Percentiles rank a stretch among this genome's conserved stretches.
Conservation (phyloP, 1,284 basidiomycete genomes). For the Pseudozyma sp. region DNA sequence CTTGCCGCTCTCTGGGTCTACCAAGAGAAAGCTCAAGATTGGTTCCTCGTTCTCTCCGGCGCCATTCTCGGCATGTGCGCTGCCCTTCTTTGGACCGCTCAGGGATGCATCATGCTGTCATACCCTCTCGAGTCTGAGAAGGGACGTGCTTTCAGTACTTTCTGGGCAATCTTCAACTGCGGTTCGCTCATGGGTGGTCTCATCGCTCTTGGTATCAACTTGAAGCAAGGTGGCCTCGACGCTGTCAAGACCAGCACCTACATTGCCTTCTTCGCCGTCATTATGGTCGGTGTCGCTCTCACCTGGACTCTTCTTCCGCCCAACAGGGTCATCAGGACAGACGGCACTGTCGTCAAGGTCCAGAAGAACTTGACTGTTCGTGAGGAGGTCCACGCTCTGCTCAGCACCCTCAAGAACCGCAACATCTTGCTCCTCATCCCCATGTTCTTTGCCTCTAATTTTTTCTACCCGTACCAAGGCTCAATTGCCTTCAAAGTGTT, state of each 20-base stretch:
- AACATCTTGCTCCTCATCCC: conserved; percentile 57
- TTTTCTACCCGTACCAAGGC: conserved; percentile 58
- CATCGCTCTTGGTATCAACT: conserved; percentile 72
- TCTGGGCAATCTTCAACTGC: conserved; percentile 78
- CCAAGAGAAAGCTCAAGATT: conserved; percentile 65
- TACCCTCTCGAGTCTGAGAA: conserved; percentile 80
- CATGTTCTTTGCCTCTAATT: conserved; percentile 53
- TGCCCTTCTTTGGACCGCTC: conserved; percentile 75
- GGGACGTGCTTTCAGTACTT: conserved; percentile 77
- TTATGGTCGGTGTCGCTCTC: conserved; percentile 49
- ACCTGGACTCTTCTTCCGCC: conserved; percentile 50
- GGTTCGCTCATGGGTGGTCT: conserved; percentile 78
- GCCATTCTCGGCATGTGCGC: conserved; percentile 85
- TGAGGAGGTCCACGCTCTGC: conserved; percentile 43
- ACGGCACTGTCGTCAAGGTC: conserved; percentile 49
- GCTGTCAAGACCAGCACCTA: conserved; percentile 41
- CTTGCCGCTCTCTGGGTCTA: conserved; percentile 76
- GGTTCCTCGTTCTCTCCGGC: conserved; percentile 76
- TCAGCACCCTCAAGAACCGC: conserved; percentile 31
- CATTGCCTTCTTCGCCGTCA: conserved; percentile 55
- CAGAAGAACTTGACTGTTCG: conserved; percentile 25
- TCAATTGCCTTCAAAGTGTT: conserved; percentile 33
- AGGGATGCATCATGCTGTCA: conserved; percentile 83
- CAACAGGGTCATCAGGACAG: conserved; percentile 40
- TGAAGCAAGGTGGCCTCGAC: conserved; percentile 39